phyloP scores from a whole-genome alignment of 2,329 filamentous ascomycete species.

The Verticillium tricorpus region DNA sequence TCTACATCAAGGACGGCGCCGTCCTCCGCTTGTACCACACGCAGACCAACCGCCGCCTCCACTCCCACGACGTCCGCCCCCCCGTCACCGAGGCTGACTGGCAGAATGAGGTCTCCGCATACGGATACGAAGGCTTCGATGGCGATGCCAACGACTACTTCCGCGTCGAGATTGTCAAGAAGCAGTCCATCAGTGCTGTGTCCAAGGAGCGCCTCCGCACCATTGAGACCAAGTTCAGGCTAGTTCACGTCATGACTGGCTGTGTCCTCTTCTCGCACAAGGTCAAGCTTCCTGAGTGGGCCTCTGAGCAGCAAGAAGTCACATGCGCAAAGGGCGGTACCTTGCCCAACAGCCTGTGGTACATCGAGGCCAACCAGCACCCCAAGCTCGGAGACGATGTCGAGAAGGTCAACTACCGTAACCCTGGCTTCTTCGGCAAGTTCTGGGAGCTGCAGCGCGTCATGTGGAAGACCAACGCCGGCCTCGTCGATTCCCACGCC shows the following conservation, averaged over 20 bases:
- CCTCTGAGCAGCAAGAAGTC: slow-evolving; percentile 97
- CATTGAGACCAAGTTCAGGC: slow-evolving; percentile 93
- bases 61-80: slow-evolving; percentile 91
- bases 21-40: slow-evolving; percentile 80
- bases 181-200: slow-evolving; percentile 70
- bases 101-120: slow-evolving; percentile 95
- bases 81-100: slow-evolving; percentile 84
- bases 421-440: slow-evolving; percentile 94
- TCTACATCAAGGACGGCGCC: slow-evolving; percentile 73
- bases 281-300: slow-evolving; percentile 97
- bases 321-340: slow-evolving; percentile 90
- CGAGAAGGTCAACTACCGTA: slow-evolving; percentile 93
- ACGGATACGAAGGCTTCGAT: slow-evolving; percentile 94
- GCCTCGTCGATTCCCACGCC: slow-evolving; percentile 90
- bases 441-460: slow-evolving; percentile 97
- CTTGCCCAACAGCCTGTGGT: slow-evolving; percentile 95
- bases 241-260: slow-evolving; percentile 94
- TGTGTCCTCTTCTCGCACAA: slow-evolving; percentile 97
- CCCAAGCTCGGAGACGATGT: slow-evolving; percentile 67
- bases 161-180: slow-evolving; percentile 90
- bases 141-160: slow-evolving; percentile 97
- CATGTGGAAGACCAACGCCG: slow-evolving; percentile 98
- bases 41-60: slow-evolving; percentile 80
- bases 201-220: slow-evolving; percentile 85
- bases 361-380: slow-evolving; percentile 87